These are phyloP conservation scores for Cucumis cinereus DNA, from an alignment of 306 rosid genomes.

Conservation along the genomic window DNA sequence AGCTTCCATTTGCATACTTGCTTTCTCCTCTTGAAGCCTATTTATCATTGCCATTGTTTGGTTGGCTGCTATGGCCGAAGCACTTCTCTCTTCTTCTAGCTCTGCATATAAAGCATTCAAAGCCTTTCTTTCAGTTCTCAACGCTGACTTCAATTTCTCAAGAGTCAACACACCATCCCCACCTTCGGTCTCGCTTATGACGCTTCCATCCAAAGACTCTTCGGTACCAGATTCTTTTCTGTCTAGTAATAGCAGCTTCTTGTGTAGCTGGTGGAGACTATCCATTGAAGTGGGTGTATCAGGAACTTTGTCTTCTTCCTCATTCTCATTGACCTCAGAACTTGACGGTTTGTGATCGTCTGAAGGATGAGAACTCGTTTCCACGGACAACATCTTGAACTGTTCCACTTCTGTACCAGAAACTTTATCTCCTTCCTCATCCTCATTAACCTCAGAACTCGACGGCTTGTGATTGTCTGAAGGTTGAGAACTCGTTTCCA, in stretches of 20 bases:
- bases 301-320: conserved; percentile 61
- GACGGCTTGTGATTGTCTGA: conserved; percentile 18
- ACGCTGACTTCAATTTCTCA: conserved; percentile 53
- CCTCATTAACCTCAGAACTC: conserved; percentile 27
- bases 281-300: conserved; percentile 73
- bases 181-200: conserved; percentile 46
- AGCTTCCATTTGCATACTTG: conserved; percentile 99
- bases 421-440: conserved; percentile 56
- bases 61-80: conserved; percentile 83
- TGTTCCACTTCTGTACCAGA: conserved; percentile 55
- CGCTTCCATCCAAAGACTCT: conserved; percentile 79
- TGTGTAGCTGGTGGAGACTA: conserved; percentile 46
- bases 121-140: conserved; percentile 63
- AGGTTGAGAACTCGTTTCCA: conserved; percentile 30
- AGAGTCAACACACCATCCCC: conserved; percentile 35
- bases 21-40: conserved; percentile 95
- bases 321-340: conserved; percentile 33
- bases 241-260: conserved; percentile 50
- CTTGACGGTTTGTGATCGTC: conserved; percentile 17
- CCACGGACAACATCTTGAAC: conserved; percentile 38
- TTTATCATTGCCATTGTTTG: conserved; percentile 99
- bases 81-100: conserved; percentile 96
- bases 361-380: conserved; percentile 25
- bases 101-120: conserved; percentile 61
- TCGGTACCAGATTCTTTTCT: conserved; percentile 66